Base-by-base conservation (phyloP, 1,139 yeast species). In the Kurtzmaniella quercitrusa region DNA sequence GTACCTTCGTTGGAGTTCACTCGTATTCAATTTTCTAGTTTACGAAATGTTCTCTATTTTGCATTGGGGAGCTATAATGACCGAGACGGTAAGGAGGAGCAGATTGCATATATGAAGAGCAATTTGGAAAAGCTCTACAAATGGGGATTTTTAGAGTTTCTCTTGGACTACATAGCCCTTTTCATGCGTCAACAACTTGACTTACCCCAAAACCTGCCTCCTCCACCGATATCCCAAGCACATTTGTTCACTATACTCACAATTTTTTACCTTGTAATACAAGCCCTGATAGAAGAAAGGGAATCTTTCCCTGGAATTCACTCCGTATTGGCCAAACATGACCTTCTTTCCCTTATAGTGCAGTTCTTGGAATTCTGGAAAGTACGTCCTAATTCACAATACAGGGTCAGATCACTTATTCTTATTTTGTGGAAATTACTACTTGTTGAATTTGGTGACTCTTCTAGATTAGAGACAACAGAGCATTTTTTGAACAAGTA, bases 331-430 rank as follows among this genome's bases (percentile, higher is more conserved):
- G 57, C 55, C 3, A 53, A 59, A 2, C 40, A 59, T 0, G 66
- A 73, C 34, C 38, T 84, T 1, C 51, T 87, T 39, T 53, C 71
- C 1, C 63, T 62, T 15, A 55, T 87, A 10, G 64, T 82, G 1
- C 61, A 65, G 27, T 74, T 78, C 42, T 68, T 87, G 11, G 90
- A 85, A 48, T 66, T 73, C 43, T 82, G 94, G 84, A 75, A 89
- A 49, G 81, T 89, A 82, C 50, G 66, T 39, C 74, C 63, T 34
- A 62, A 57, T 37, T 48, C 51, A 16, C 40, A 52, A 11, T 60
- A 63, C 41, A 54, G 71, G 40, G 51, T 63, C 17, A 66, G 95
- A 51, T 79, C 82, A 51, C 66, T 83, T 5, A 64, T 85, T 1
- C 55, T 75, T 31, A 51, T 89, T 1, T 53, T 81, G 1, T 78